Conservation (phyloP, 148 eudicot species). For the Heliamphora exappendiculata region DNA sequence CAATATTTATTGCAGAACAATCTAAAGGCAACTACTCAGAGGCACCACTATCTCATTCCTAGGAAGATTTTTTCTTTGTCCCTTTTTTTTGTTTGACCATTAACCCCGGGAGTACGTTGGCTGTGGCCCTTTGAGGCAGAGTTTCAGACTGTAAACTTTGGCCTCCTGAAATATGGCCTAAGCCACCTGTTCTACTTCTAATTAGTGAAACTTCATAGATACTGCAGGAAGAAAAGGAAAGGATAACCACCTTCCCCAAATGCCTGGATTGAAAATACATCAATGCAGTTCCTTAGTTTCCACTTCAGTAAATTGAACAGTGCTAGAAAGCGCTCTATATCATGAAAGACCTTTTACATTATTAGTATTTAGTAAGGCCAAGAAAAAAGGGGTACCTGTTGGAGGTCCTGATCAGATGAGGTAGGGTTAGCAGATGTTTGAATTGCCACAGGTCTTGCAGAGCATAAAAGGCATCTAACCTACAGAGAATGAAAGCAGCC, state of each 20-base stretch:
- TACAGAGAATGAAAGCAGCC: conserved; percentile 16
- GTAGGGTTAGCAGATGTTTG: conserved; percentile 74
- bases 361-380: background rate
- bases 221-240: background rate
- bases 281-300: background rate
- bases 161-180: background rate
- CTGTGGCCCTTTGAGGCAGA: background rate
- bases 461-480: conserved; percentile 90
- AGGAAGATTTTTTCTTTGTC: background rate
- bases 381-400: conserved; percentile 48
- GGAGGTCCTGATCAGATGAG: conserved; percentile 89
- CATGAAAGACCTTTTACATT: background rate
- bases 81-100: background rate
- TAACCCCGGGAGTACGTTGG: background rate
- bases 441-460: conserved; percentile 83
- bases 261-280: background rate
- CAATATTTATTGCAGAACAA: background rate
- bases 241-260: background rate
- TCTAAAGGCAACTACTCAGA: background rate
- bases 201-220: background rate
- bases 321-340: background rate
- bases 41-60: background rate
- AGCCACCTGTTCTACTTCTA: background rate
- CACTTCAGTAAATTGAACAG: background rate
- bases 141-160: background rate